Base-by-base conservation (phyloP, 2,329 filamentous ascomycete species). In the Pleoardoris graminearum region DNA sequence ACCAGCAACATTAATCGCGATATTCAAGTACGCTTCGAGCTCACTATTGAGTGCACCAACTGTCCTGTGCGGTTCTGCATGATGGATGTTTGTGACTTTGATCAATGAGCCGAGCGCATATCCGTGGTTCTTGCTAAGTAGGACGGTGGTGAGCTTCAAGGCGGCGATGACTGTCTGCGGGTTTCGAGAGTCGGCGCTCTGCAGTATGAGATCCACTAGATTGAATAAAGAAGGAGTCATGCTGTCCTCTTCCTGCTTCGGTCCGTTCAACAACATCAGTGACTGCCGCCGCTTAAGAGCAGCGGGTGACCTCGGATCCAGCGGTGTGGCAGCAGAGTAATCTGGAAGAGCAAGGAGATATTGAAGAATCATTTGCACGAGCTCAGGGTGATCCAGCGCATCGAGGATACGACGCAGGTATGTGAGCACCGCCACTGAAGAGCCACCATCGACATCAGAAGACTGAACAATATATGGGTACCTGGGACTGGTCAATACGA, bases 381-480 rank as follows among this genome's bases (percentile, higher is more conserved):
- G 88, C 66, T 97, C 92, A 7, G 91, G 90, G 69, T 97, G 91
- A 58, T 97, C 91, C 12, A 99, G 80, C 0, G 90, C 89, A 70
- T 97, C 92, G 5, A 99, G 81, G 50, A 97, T 96, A 36, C 90
- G 88, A 52, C 89, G 88, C 30, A 99, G 80, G 71, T 99, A 97
- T 1, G 92, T 97, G 57, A 97, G 80, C 11, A 99, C 94, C 3
- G 94, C 94, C 19, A 97, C 91, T 0, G 94, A 96, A 6, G 94
- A 99, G 48, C 94, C 94, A 60, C 93, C 94, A 73, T 97, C 93
- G 33, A 95, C 89, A 76, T 99, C 94, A 1, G 94, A 97, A 8
- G 94, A 99, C 73, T 99, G 93, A 12, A 99, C 81, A 27, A 99
- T 80, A 1, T 95, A 99, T 1, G 94, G 94, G 70, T 99, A 96